Conservation (phyloP, 371 early-diverging fungal species). For the Fennellomyces sp. region DNA sequence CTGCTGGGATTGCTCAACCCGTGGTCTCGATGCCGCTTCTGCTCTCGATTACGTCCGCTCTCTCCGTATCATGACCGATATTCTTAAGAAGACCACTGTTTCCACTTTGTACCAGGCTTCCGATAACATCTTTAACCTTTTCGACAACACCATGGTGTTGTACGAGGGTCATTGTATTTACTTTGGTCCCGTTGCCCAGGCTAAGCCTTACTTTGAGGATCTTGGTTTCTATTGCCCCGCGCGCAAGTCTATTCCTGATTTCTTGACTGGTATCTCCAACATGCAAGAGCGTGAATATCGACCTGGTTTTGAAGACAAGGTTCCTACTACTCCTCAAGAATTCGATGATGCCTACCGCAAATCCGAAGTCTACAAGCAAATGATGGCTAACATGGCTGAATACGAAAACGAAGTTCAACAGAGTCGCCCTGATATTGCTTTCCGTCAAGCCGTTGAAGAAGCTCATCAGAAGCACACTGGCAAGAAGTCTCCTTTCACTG, state of each 20-base stretch:
- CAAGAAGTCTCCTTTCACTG: constrained; percentile 48
- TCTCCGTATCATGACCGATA: constrained; percentile 53
- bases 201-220: constrained; percentile 50
- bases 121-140: constrained; percentile 61
- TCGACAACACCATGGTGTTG: constrained; percentile 63
- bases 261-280: constrained; percentile 71
- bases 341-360: constrained; percentile 45
- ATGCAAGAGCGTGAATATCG: constrained; percentile 54
- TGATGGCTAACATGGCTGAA: constrained; percentile 24
- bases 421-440: constrained; percentile 34
- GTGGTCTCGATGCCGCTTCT: constrained; percentile 77
- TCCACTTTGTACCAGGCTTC: constrained; percentile 61
- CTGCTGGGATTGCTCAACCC: constrained; percentile 72
- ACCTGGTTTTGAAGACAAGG: constrained; percentile 50
- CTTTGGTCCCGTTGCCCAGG: constrained; percentile 55
- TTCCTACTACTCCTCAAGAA: constrained; percentile 43
- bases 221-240: constrained; percentile 59
- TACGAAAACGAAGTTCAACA: constrained; percentile 25
- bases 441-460: constrained; percentile 47
- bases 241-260: constrained; percentile 71
- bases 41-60: constrained; percentile 64
- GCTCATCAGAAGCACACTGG: constrained; percentile 47
- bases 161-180: constrained; percentile 62
- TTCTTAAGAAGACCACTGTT: constrained; percentile 54
- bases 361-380: constrained; percentile 25